Evolutionary conservation across 108 stramenopile species (phyloP), one percentile per base, ranked within the genome.

Genomic region (Cyclotella baltica): DNA sequence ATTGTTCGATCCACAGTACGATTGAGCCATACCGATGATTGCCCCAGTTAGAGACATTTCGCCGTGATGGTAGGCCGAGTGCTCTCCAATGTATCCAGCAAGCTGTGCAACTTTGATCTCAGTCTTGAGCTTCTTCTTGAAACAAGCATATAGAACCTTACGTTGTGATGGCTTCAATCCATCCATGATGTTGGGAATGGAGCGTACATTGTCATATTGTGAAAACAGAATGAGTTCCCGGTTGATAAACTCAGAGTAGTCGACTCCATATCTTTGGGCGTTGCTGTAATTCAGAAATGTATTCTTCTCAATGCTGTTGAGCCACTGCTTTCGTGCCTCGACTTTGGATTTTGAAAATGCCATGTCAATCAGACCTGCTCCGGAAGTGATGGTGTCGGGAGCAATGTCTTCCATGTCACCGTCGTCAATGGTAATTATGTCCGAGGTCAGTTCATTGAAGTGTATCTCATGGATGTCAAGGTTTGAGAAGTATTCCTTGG

Each of bases 1-100:
- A 80, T 99, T 99, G 88, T 99, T 99, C 57, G 96, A 93, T 25
- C 98, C 99, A 20, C 91, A 88, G 70, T 90, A 99, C 37, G 88
- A 81, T 74, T 99, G 99, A 16, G 99, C 99, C 98, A 99, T 98
- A 30, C 89, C 88, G 69, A 98, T 87, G 75, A 99, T 98, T 43
- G 99, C 97, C 43, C 93, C 91, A 35, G 90, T 88, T 4, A 99
- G 87, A 3, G 97, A 97, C 27, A 87, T 91, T 77, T 99, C 99
- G 25, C 99, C 99, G 79, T 99, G 99, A 80, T 99, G 99, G 82
- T 99, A 99, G 15, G 98, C 98, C 37, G 97, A 94, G 77, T 98
- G 95, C 74, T 98, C 98, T 25, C 92, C 93, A 29, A 97, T 90
- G 73, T 98, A 98, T 16, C 94, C 92, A 37, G 87, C 77, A 29